Evolutionary conservation across 306 rosid genomes (phyloP).

Genomic region (Sicyos baderoa): DNA sequence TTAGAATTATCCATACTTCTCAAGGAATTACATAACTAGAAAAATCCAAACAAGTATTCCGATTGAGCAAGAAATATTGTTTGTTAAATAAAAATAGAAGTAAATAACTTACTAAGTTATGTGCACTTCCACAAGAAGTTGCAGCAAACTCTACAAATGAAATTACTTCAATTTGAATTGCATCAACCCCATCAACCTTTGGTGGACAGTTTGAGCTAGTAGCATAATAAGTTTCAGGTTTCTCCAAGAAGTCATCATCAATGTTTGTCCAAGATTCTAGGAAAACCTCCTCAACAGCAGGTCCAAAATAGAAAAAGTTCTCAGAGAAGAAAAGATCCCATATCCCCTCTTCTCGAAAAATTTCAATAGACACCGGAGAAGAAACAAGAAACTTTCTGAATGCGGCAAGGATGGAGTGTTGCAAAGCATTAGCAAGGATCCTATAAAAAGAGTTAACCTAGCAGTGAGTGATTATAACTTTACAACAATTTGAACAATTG

Average conservation of each 20-base stretch:
- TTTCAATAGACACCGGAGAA: constrained; percentile 49
- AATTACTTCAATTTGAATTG: constrained; percentile 62
- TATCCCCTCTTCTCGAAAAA: constrained; percentile 72
- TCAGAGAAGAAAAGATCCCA: constrained; percentile 95
- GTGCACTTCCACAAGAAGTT: constrained; percentile 51
- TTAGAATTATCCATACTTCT: neutral
- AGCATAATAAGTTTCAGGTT: constrained; percentile 39
- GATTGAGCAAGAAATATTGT: constrained; percentile 20
- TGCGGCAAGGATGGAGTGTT: constrained; percentile 51
- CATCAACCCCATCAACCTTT: constrained; percentile 45
- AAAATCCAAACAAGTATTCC: neutral
- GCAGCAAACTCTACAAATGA: constrained; percentile 82
- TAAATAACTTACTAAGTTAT: constrained; percentile 57
- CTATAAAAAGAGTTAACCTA: constrained; percentile 37
- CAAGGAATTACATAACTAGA: neutral
- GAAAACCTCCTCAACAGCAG: constrained; percentile 40
- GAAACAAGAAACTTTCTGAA: constrained; percentile 65
- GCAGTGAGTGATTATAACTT: neutral
- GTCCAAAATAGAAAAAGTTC: constrained; percentile 65
- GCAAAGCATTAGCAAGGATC: constrained; percentile 60
- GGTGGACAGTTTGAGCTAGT: constrained; percentile 29
- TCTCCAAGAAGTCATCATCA: constrained; percentile 27
- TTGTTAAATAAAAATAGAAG: constrained; percentile 9
- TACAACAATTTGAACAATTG: constrained; percentile 1
- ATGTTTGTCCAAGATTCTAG: constrained; percentile 29